phyloP scores from a whole-genome alignment of 257 asterid species.

The Penstemon newberryi region DNA sequence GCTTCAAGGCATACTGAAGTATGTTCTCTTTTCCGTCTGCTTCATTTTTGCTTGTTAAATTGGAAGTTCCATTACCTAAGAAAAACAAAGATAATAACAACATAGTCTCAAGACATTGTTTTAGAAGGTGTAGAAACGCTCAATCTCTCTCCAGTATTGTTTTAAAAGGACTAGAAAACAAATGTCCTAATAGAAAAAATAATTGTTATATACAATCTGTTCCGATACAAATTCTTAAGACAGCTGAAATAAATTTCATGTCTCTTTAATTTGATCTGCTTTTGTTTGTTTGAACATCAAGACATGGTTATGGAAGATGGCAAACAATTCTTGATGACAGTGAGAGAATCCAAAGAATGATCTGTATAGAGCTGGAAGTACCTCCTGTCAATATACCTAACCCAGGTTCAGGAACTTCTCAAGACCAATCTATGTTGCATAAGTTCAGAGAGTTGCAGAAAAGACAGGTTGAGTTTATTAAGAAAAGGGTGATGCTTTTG shows the following conservation, averaged over 20 bases:
- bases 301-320: constrained; percentile 99
- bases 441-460: constrained; percentile 93
- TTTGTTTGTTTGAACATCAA: constrained; percentile 36
- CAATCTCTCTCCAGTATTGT: background rate
- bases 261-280: constrained; percentile 22
- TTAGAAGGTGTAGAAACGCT: background rate
- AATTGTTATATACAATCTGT: constrained; percentile 4
- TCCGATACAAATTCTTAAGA: constrained; percentile 19
- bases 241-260: constrained; percentile 22
- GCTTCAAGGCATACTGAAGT: constrained; percentile 85
- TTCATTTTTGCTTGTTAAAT: constrained; percentile 19
- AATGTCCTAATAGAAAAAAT: background rate
- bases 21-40: constrained; percentile 23
- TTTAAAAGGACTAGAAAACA: constrained; percentile 13
- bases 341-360: constrained; percentile 81
- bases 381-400: constrained; percentile 56
- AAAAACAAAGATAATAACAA: constrained; percentile 17
- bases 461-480: constrained; percentile 84
- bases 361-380: constrained; percentile 85
- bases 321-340: constrained; percentile 95
- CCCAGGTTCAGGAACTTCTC: constrained; percentile 53
- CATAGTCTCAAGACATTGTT: constrained; percentile 13
- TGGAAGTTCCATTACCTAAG: constrained; percentile 17
- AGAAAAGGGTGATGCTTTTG: constrained; percentile 86
- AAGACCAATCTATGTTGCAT: constrained; percentile 56